Conservation (phyloP, 176 grass and related monocot species). For the Aegilops tauschii region DNA sequence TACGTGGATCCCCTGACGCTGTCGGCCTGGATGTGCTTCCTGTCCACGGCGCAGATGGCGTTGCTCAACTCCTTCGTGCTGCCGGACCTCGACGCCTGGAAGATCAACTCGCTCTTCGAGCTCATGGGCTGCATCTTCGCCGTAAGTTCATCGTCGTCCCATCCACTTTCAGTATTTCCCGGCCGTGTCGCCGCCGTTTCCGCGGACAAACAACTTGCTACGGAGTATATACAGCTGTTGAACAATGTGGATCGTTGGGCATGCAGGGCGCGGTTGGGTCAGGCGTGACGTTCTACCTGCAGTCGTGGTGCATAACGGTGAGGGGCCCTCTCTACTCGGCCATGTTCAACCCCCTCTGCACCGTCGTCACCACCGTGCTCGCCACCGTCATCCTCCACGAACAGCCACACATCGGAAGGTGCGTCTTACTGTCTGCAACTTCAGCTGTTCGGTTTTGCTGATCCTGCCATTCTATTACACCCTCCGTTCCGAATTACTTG, state of each 20-base stretch:
- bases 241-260: neutral
- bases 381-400: slow-evolving; percentile 45
- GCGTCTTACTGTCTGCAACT: neutral
- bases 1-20: slow-evolving; percentile 64
- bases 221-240: too few relatives aligned
- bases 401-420: slow-evolving; percentile 70
- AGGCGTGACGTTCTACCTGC: slow-evolving; percentile 63
- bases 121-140: slow-evolving; percentile 49
- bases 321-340: slow-evolving; percentile 68
- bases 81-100: slow-evolving; percentile 44
- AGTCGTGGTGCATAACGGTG: slow-evolving; percentile 66
- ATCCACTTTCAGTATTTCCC: too few relatives aligned
- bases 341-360: slow-evolving; percentile 71
- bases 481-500: too few relatives aligned
- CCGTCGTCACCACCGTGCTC: slow-evolving; percentile 53
- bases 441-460: neutral
- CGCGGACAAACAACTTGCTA: too few relatives aligned
- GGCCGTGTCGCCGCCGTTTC: neutral
- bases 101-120: slow-evolving; percentile 45
- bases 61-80: slow-evolving; percentile 30
- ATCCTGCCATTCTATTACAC: too few relatives aligned
- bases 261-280: slow-evolving; percentile 58
- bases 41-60: slow-evolving; percentile 48
- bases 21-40: slow-evolving; percentile 64
- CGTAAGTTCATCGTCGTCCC: slow-evolving; percentile 1